Percentiles rank a stretch among this genome's conserved stretches.
Evolutionary conservation across 2,329 filamentous ascomycete species (phyloP).

Genomic region (Trichoderma semiorbis): DNA sequence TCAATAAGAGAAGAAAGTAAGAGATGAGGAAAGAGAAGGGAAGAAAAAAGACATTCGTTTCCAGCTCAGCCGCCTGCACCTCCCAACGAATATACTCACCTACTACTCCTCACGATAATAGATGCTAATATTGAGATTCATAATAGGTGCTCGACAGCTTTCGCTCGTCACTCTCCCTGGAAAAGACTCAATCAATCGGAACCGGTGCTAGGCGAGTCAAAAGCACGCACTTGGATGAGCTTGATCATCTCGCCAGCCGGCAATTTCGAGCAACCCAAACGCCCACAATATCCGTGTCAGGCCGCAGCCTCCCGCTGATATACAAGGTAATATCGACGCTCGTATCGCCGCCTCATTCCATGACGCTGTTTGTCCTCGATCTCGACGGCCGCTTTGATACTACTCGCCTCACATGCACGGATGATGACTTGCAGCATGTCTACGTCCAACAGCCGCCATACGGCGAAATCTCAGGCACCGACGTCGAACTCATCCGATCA

Average conservation of each 20-base stretch:
- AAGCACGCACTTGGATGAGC: constrained; percentile 39
- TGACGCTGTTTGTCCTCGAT: constrained; percentile 54
- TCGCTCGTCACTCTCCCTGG: constrained; percentile 13
- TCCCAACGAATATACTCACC: neutral
- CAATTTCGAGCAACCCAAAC: constrained; percentile 49
- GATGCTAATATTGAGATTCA: neutral
- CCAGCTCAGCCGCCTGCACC: neutral
- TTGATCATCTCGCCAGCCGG: constrained; percentile 45
- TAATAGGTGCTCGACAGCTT: constrained; percentile 27
- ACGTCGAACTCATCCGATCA: constrained; percentile 29
- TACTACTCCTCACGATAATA: neutral
- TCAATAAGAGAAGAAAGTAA: neutral
- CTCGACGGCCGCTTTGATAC: constrained; percentile 54
- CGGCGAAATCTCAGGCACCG: constrained; percentile 13
- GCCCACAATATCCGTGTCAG: constrained; percentile 47
- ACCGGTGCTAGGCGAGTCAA: constrained; percentile 23
- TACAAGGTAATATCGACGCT: constrained; percentile 54
- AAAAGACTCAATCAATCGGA: neutral
- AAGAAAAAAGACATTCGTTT: neutral
- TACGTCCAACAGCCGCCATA: constrained; percentile 46
- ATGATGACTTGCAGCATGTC: constrained; percentile 46
- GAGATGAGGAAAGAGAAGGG: neutral
- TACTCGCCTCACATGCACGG: constrained; percentile 39
- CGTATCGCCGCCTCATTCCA: constrained; percentile 44
- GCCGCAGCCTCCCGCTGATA: constrained; percentile 52